These are phyloP conservation scores for Pichia californica DNA, from an alignment of 805 yeast species.

Conservation along the genomic window DNA sequence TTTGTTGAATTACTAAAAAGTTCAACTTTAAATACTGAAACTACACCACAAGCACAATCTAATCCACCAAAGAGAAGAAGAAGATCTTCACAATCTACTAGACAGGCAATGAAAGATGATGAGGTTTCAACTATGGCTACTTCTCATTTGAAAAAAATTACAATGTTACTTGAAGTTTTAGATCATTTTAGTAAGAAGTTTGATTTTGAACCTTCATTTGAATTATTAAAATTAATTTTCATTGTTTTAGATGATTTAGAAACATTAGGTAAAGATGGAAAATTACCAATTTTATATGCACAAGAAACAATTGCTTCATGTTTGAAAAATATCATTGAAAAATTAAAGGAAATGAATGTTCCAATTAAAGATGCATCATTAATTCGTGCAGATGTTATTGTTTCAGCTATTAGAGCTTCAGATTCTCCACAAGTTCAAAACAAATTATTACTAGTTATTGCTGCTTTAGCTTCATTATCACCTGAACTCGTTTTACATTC, in stretches of 20 bases:
- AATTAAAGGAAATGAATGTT: conserved; percentile 36
- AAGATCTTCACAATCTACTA: conserved; percentile 68
- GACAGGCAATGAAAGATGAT: conserved; percentile 67
- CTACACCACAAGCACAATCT: conserved; percentile 19
- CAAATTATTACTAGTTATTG: conserved; percentile 72
- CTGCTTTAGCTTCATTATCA: conserved; percentile 79
- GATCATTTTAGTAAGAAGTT: conserved; percentile 38
- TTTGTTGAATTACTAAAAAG: conserved; percentile 55
- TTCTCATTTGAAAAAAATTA: conserved; percentile 66
- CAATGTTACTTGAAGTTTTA: conserved; percentile 72
- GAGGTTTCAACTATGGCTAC: conserved; percentile 72
- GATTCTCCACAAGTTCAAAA: conserved; percentile 94
- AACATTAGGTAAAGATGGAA: conserved; percentile 84
- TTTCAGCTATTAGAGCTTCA: conserved; percentile 83
- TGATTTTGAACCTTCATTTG: conserved; percentile 25
- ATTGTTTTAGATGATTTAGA: conserved; percentile 67
- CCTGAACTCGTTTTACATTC: conserved; percentile 92
- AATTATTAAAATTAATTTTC: conserved; percentile 39
- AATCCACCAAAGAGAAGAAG: conserved; percentile 75
- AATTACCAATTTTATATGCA: conserved; percentile 82
- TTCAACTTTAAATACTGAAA: conserved; percentile 28
- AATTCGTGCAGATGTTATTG: conserved; percentile 83
- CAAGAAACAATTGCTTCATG: conserved; percentile 88
- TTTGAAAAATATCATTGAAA: conserved; percentile 62
- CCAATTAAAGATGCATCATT: conserved; percentile 51